phyloP scores from a whole-genome alignment of 1,284 basidiomycete species.

The Boletus sp. region DNA sequence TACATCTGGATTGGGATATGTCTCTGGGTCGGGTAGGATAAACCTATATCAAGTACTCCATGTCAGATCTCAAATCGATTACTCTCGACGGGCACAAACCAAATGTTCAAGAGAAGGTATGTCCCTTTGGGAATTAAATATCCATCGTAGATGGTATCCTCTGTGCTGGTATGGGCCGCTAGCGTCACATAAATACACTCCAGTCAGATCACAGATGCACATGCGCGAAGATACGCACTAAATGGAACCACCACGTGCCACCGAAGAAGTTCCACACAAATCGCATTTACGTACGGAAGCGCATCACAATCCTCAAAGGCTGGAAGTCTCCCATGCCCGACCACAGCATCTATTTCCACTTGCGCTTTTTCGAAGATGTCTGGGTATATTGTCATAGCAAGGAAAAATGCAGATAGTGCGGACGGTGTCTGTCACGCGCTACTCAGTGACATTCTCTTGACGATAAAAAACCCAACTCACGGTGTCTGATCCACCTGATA shows the following conservation, averaged over 20 bases:
- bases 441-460: slow-evolving; percentile 12
- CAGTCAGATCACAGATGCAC: not conserved
- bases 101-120: slow-evolving; percentile 20
- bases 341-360: too few species aligned
- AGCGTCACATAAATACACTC: slow-evolving; percentile 17
- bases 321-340: too few species aligned
- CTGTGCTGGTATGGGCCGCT: slow-evolving; percentile 36
- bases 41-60: slow-evolving; percentile 1
- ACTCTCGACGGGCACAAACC: slow-evolving; percentile 5
- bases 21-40: slow-evolving; percentile 8
- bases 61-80: not conserved
- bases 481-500: slow-evolving; percentile 23
- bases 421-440: not conserved
- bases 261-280: not conserved
- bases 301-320: too few species aligned
- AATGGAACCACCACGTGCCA: slow-evolving; percentile 16
- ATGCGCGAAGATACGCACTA: slow-evolving; percentile 1
- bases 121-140: slow-evolving; percentile 41
- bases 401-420: too few species aligned
- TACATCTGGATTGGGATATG: too few species aligned
- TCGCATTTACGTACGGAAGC: too few species aligned
- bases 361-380: too few species aligned
- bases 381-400: too few species aligned
- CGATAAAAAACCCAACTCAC: not conserved
- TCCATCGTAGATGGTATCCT: slow-evolving; percentile 36